Conservation (phyloP, 305 asterid genomes). For the Coffea humblotiana region DNA sequence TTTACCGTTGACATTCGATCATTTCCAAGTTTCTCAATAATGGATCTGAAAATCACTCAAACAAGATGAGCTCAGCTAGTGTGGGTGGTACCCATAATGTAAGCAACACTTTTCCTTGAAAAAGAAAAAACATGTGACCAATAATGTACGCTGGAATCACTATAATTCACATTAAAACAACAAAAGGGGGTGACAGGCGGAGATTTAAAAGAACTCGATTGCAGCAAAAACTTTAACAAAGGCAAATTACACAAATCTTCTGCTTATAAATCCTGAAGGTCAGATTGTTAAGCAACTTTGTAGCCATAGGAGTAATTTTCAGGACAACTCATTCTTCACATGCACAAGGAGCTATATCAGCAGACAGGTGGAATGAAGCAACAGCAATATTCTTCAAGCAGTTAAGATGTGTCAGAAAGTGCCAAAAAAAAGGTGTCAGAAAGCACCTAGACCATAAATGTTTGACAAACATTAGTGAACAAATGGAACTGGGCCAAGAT, state of each 20-base stretch:
- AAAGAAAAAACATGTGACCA: too few species aligned
- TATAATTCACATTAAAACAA: too few species aligned
- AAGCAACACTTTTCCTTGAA: background rate
- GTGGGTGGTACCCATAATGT: background rate
- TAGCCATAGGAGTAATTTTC: background rate
- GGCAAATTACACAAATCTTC: too few species aligned
- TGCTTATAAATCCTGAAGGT: background rate
- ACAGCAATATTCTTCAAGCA: background rate
- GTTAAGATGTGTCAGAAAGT: too few species aligned
- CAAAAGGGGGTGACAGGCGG: background rate
- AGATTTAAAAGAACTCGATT: background rate
- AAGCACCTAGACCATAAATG: too few species aligned
- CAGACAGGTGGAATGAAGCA: background rate
- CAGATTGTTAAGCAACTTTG: background rate
- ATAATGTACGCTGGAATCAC: background rate
- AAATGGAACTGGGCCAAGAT: background rate
- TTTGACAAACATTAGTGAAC: background rate
- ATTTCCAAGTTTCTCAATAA: slow-evolving; percentile 73
- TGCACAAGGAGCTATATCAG: background rate
- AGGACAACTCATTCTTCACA: background rate
- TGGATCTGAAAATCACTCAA: slow-evolving; percentile 44
- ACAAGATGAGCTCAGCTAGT: slow-evolving; percentile 7
- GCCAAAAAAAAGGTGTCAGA: too few species aligned
- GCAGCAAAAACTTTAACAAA: background rate
- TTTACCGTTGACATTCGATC: slow-evolving; percentile 60